These are phyloP conservation scores for Metroxylon sagu DNA, from an alignment of 176 grass and related monocot species.

Conservation along the genomic window DNA sequence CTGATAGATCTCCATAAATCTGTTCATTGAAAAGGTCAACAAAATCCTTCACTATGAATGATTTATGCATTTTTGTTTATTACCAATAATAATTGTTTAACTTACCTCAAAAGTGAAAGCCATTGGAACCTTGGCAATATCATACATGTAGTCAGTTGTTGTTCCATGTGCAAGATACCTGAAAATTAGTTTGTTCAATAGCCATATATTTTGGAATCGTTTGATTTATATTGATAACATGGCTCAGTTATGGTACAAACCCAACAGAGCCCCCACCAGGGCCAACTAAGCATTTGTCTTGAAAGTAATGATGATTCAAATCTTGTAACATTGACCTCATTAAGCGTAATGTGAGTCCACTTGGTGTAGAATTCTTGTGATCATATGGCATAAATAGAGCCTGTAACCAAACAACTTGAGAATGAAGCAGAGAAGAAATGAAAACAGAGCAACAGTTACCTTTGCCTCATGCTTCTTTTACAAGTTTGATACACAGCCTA, in stretches of 20 bases:
- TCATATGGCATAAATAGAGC: conserved; percentile 99
- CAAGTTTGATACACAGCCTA: too few species aligned
- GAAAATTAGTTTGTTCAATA: background rate
- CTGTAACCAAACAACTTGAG: conserved; percentile 20
- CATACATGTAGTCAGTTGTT: conserved; percentile 94
- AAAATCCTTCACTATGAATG: background rate
- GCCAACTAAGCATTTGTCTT: conserved; percentile 84
- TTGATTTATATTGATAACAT: background rate
- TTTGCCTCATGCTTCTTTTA: too few species aligned
- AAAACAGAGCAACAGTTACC: too few species aligned
- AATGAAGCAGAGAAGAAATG: too few species aligned
- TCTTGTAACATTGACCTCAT: conserved; percentile 79
- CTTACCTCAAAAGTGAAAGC: conserved; percentile 95
- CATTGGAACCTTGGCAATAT: conserved; percentile 83
- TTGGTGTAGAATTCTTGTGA: conserved; percentile 89
- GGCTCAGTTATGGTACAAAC: conserved; percentile 34
- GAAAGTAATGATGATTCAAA: conserved; percentile 73
- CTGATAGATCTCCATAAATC: conserved; percentile 85
- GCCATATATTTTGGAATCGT: too few species aligned
- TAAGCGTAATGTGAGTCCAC: conserved; percentile 44
- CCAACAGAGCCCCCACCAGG: conserved; percentile 93
- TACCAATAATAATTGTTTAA: background rate
- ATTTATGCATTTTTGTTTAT: too few species aligned
- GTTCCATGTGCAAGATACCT: conserved; percentile 99
- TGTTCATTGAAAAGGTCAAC: conserved; percentile 19